Base-by-base conservation (phyloP, 2,329 filamentous ascomycete species). In the Apiospora rasikravindrae region DNA sequence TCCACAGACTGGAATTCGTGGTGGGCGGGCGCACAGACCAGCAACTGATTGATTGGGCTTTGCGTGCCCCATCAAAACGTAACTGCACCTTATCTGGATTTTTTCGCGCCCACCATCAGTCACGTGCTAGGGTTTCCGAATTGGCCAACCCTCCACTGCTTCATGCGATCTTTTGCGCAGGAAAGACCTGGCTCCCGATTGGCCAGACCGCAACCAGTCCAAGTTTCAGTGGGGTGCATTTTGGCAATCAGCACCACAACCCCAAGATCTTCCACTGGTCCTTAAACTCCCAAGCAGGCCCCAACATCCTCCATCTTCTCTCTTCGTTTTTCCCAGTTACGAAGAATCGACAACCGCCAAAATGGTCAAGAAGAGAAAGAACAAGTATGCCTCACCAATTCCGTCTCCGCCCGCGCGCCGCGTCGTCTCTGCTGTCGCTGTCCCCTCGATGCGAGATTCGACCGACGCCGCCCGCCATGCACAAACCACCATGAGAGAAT, bases 341-440 rank as follows among this genome's bases (percentile, higher is more conserved):
- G 45, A 69, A 69, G 47, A 51, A 69, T 51, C 68, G 49, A 69
- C 68, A 82, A 89, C 86, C 86, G 88, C 81, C 85, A 91, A 85
- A 79, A 91, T 92, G 90, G 89, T 91, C 83, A 92, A 92, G 89
- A 92, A 92, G 88, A 90, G 90, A 88, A 90, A 90, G 85, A 89
- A 85, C 85, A 91, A 91, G 88, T 89, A 86, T 81, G 86, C 71
- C 53, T 61, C 66, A 24, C 61, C 33, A 37, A 5, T 7, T 37
- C 33, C 33, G 33, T 37, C 33, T 37, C 33, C 44, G 61, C 11
- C 61, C 26, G 33, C 67, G 11, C 26, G 40, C 40, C 47, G 68
- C 49, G 45, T 44, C 68, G 67, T 69, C 44, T 67, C 42, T 64
- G 33, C 22, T 64, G 33, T 37, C 29, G 29, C 53, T 33, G 26